phyloP scores from a whole-genome alignment of 164 flowering plant species.

The Magnolia officinalis region DNA sequence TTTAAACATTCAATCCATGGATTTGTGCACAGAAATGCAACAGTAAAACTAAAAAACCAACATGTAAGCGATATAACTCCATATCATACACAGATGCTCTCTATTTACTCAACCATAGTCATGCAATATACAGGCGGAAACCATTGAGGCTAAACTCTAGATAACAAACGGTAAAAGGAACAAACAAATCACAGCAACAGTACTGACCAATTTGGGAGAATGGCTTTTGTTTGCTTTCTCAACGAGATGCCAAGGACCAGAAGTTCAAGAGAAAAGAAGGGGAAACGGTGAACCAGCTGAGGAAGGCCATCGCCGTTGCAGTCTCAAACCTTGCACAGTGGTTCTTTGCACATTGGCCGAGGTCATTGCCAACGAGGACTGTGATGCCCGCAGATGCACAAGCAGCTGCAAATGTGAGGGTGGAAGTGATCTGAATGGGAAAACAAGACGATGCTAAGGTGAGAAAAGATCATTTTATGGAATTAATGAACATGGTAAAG shows the following conservation, averaged over 20 bases:
- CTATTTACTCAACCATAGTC: not conserved
- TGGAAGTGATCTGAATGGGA: constrained; percentile 18
- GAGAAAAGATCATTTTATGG: not conserved
- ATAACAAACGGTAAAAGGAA: not conserved
- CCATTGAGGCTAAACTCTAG: not conserved
- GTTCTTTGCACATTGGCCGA: constrained; percentile 48
- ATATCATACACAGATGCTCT: not conserved
- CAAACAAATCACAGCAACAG: not conserved
- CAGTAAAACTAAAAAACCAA: not conserved
- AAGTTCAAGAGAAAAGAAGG: constrained; percentile 79
- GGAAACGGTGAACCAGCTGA: constrained; percentile 70
- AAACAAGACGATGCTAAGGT: not conserved
- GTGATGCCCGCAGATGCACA: constrained; percentile 46
- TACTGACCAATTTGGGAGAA: not conserved
- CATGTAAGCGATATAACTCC: not conserved
- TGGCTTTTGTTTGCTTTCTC: not conserved
- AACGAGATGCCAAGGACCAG: constrained; percentile 70
- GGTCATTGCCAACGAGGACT: constrained; percentile 71
- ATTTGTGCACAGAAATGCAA: not conserved
- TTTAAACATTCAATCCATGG: too few species aligned
- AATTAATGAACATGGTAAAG: not conserved
- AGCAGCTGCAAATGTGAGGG: constrained; percentile 25
- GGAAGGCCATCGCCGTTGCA: constrained; percentile 84
- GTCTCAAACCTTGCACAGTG: constrained; percentile 66
- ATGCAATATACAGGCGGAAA: not conserved